Evolutionary conservation across 139 green algal species (phyloP).

Genomic region (Gonium pectorale): DNA sequence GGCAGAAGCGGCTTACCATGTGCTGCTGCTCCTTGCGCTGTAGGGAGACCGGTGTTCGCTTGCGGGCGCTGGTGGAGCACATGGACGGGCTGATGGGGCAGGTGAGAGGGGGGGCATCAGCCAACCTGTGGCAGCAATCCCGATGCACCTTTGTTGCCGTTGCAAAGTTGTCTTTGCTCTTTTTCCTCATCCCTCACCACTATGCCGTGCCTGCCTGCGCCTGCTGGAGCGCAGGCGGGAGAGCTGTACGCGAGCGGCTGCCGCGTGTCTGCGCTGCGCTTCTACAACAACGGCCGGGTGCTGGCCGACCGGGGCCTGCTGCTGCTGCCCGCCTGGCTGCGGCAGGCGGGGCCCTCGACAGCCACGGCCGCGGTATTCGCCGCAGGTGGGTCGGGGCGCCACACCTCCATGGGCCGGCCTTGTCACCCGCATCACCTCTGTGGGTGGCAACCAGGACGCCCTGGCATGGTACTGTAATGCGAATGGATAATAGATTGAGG

Average conservation of each 20-base stretch:
- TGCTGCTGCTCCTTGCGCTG: no score
- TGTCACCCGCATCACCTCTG: no score
- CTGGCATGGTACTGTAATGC: no score
- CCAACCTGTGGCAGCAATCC: no score
- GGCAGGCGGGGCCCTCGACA: not conserved
- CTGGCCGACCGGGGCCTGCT: conserved; percentile 24
- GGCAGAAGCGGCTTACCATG: no score
- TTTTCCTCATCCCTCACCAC: no score
- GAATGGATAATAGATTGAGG: no score
- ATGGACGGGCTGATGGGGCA: conserved; percentile 25
- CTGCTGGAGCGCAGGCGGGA: not conserved
- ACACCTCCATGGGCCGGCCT: no score
- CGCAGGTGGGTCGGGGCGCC: not conserved
- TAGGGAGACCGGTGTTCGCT: conserved; percentile 30
- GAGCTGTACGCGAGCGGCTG: conserved; percentile 34
- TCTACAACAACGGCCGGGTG: conserved; percentile 39
- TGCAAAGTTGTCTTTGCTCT: no score
- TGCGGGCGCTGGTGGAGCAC: conserved; percentile 34
- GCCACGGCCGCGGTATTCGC: conserved; percentile 22
- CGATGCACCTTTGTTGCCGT: no score
- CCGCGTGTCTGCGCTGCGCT: conserved; percentile 24
- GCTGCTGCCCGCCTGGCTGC: conserved; percentile 36
- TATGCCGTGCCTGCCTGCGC: not conserved
- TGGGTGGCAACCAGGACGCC: no score
- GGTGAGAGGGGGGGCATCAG: not conserved